These are phyloP conservation scores for Gossypium arboreum DNA, from an alignment of 345 rosid genomes.

Conservation along the genomic window DNA sequence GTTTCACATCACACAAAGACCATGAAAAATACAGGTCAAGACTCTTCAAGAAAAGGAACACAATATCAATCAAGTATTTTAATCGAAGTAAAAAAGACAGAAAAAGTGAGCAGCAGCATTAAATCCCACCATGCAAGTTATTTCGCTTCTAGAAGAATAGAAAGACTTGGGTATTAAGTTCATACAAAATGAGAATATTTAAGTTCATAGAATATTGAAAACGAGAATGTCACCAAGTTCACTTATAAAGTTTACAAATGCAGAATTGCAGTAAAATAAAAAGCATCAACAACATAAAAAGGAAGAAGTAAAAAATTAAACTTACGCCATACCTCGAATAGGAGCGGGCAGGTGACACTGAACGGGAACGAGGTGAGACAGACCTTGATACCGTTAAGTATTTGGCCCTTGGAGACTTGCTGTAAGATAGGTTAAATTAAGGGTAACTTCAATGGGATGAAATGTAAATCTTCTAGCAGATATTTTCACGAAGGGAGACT, in stretches of 20 bases:
- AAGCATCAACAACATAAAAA: neutral
- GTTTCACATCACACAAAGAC: neutral
- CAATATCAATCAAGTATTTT: neutral
- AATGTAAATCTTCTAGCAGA: neutral
- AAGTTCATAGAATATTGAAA: neutral
- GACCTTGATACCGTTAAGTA: neutral
- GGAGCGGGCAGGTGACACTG: neutral
- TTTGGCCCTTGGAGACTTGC: neutral
- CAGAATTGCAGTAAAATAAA: neutral
- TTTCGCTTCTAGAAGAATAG: neutral
- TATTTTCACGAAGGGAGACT: slow-evolving; percentile 2
- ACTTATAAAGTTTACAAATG: neutral
- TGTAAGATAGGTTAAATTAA: neutral
- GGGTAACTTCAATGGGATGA: neutral
- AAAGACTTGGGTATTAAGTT: neutral
- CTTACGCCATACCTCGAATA: neutral
- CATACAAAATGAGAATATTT: neutral
- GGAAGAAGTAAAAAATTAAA: neutral
- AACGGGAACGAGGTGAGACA: neutral
- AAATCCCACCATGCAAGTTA: neutral
- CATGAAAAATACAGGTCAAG: neutral
- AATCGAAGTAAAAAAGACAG: neutral
- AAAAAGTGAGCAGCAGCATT: neutral
- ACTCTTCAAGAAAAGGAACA: neutral
- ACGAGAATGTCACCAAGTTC: neutral